These are phyloP conservation scores for Periconia sp. DNA, from an alignment of 2,329 filamentous ascomycete species.

Conservation along the genomic window DNA sequence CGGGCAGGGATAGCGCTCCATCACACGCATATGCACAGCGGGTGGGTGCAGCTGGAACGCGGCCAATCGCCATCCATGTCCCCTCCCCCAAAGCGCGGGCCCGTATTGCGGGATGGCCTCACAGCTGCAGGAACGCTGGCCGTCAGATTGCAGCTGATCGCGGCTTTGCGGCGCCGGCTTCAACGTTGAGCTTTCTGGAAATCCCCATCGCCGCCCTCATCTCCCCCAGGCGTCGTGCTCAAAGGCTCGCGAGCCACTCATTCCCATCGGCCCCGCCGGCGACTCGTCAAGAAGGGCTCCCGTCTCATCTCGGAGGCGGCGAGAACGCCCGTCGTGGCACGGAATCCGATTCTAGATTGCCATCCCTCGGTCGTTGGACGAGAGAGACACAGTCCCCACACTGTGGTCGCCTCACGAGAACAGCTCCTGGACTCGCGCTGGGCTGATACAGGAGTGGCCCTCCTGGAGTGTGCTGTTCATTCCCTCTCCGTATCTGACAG, in stretches of 20 bases:
- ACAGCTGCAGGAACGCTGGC: conserved; percentile 46
- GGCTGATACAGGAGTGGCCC: no score
- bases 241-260: not conserved
- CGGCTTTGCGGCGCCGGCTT: conserved; percentile 13
- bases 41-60: conserved; percentile 40
- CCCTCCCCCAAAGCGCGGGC: conserved; percentile 23
- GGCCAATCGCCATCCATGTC: conserved; percentile 29
- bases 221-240: conserved; percentile 4
- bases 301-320: conserved; percentile 18
- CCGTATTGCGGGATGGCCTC: conserved; percentile 42
- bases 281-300: conserved; percentile 2
- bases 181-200: conserved; percentile 22
- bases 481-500: no score
- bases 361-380: conserved; percentile 35
- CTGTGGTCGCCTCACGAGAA: conserved; percentile 29
- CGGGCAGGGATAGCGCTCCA: conserved; percentile 36
- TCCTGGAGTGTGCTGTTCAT: no score
- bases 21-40: conserved; percentile 48
- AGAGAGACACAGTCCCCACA: conserved; percentile 40
- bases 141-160: conserved; percentile 28
- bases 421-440: conserved; percentile 4
- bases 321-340: conserved; percentile 21
- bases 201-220: conserved; percentile 10
- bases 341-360: conserved; percentile 40
- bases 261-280: not conserved